Evolutionary conservation across 208 protist genomes (phyloP).

Genomic region (Herpetomonas muscarum): DNA sequence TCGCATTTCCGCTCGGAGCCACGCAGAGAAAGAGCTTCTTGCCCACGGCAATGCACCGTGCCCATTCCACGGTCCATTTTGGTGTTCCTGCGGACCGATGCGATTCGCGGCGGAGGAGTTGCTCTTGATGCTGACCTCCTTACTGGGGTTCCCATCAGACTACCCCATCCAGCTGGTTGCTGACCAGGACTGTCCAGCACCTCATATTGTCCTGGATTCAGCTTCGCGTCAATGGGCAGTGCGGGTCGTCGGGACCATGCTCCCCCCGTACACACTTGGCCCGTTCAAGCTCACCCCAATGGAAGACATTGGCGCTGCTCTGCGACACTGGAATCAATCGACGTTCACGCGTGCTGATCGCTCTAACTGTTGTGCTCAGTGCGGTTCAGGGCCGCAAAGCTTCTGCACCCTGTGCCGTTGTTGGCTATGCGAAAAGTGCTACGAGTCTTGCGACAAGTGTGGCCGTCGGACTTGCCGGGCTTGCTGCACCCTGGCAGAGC

Average conservation of each 20-base stretch:
- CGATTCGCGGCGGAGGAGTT: not conserved
- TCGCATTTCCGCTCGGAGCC: too few species aligned
- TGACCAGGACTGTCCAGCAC: not conserved
- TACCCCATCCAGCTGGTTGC: not conserved
- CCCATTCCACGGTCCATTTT: constrained; percentile 3
- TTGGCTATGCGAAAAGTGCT: not conserved
- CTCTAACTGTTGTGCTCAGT: not conserved
- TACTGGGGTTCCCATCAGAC: constrained; percentile 1
- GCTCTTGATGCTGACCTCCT: constrained; percentile 3
- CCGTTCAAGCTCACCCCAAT: not conserved
- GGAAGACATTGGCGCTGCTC: not conserved
- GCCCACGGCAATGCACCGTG: not conserved
- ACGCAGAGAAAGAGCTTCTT: not conserved
- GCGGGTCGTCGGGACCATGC: not conserved
- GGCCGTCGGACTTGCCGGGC: not conserved
- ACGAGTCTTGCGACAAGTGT: not conserved
- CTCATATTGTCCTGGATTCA: not conserved
- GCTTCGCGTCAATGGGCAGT: not conserved
- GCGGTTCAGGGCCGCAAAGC: not conserved
- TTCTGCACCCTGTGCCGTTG: not conserved
- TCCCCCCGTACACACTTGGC: not conserved
- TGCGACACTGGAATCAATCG: not conserved
- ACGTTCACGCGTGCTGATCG: not conserved
- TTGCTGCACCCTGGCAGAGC: not conserved
- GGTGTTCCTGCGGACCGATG: constrained; percentile 2